phyloP scores from a whole-genome alignment of 2,329 filamentous ascomycete genomes.

The Fusarium sp. region DNA sequence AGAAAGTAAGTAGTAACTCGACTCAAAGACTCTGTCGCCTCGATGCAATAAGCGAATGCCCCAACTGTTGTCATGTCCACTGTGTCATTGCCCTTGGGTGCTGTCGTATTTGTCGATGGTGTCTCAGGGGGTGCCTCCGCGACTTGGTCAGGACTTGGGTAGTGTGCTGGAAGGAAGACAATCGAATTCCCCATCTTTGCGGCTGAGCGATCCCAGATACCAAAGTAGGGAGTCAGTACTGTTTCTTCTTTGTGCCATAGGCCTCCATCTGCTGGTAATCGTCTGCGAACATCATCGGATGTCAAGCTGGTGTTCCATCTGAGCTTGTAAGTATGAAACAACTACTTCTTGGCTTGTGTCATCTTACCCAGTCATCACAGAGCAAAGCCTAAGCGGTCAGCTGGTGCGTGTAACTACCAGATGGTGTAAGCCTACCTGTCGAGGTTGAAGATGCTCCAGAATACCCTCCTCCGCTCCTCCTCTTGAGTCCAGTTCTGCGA shows the following conservation, averaged over 20 bases:
- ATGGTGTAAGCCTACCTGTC: slow-evolving; percentile 37
- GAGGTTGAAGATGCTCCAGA: slow-evolving; percentile 49
- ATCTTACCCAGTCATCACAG: slow-evolving; percentile 30
- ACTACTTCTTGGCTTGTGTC: too few relatives aligned
- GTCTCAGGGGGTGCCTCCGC: slow-evolving; percentile 24
- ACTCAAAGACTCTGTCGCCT: slow-evolving; percentile 59
- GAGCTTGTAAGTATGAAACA: neutral
- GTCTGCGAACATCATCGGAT: slow-evolving; percentile 45
- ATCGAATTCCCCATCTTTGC: slow-evolving; percentile 54
- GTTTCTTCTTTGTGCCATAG: slow-evolving; percentile 53
- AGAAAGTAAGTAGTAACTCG: slow-evolving; percentile 58
- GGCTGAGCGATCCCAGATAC: slow-evolving; percentile 56
- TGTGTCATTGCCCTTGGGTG: neutral
- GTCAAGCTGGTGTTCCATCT: slow-evolving; percentile 50
- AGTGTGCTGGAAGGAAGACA: slow-evolving; percentile 50
- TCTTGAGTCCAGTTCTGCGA: slow-evolving; percentile 48
- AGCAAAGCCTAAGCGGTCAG: slow-evolving; percentile 21
- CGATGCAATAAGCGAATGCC: slow-evolving; percentile 58
- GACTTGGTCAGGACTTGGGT: slow-evolving; percentile 39
- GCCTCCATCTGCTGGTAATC: slow-evolving; percentile 52
- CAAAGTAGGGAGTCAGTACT: slow-evolving; percentile 55
- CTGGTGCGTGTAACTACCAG: accelerated
- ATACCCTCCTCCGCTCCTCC: slow-evolving; percentile 47
- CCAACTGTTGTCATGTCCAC: slow-evolving; percentile 54
- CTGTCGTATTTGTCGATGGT: neutral